Conservation (phyloP, 2,329 filamentous ascomycete species). For the Coniochaeta ligniaria region DNA sequence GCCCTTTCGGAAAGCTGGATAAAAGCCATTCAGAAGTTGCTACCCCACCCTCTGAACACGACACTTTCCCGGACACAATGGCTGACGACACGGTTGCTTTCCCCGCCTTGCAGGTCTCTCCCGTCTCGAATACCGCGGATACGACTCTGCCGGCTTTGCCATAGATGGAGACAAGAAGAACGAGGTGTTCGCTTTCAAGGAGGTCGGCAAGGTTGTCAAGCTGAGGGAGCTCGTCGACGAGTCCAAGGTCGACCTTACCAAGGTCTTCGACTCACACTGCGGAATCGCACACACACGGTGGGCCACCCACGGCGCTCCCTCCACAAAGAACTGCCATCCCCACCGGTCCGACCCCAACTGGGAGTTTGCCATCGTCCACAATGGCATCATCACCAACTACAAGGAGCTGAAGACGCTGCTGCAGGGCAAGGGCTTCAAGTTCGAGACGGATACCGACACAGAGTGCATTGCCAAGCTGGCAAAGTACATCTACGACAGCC, state of each 20-base stretch:
- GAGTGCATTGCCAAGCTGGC: constrained; percentile 98
- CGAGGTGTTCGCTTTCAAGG: constrained; percentile 95
- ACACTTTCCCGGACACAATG: neutral
- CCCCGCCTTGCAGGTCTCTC: constrained; percentile 61
- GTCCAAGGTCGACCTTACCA: constrained; percentile 74
- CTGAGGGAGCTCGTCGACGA: constrained; percentile 87
- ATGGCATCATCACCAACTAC: constrained; percentile 99
- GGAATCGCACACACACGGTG: constrained; percentile 98
- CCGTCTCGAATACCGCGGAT: constrained; percentile 95
- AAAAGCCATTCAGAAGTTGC: neutral
- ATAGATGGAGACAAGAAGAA: constrained; percentile 99
- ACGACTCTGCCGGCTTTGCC: constrained; percentile 94
- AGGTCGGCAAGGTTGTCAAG: constrained; percentile 98
- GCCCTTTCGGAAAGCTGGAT: constrained; percentile 2
- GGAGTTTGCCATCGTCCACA: constrained; percentile 98
- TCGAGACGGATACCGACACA: constrained; percentile 98
- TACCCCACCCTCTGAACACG: neutral
- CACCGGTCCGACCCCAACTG: constrained; percentile 94
- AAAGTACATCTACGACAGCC: constrained; percentile 95
- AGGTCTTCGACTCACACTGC: constrained; percentile 95
- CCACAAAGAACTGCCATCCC: constrained; percentile 93
- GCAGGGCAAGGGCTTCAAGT: constrained; percentile 90
- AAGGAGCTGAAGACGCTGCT: constrained; percentile 96
- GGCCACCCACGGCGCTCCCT: constrained; percentile 95
- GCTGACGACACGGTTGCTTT: constrained; percentile 6